A percentile compares a stretch with the other conserved stretches of the same genome.
These are phyloP conservation scores for Thermothelomyces thermophilus DNA, from an alignment of 2,329 filamentous ascomycete genomes.

Conservation along the genomic window DNA sequence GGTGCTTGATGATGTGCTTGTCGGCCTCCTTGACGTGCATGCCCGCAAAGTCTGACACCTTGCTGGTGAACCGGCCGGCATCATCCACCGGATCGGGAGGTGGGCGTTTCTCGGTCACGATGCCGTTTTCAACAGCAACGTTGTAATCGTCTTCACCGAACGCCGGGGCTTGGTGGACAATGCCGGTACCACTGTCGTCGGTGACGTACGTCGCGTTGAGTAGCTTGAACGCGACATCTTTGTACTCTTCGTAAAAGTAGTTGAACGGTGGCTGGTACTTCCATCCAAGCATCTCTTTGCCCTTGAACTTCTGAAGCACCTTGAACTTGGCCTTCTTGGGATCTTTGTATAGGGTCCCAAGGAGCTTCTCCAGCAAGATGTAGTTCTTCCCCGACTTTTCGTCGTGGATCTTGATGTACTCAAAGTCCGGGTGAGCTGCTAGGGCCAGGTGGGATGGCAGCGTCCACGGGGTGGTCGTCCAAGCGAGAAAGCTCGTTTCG, in stretches of 20 bases:
- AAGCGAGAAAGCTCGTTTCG: slow-evolving; percentile 69
- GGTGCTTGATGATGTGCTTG: slow-evolving; percentile 78
- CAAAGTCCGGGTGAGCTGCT: slow-evolving; percentile 67
- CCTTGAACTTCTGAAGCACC: slow-evolving; percentile 70
- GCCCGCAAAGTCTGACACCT: slow-evolving; percentile 74
- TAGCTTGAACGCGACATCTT: slow-evolving; percentile 75
- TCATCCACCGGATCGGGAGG: slow-evolving; percentile 93
- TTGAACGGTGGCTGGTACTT: slow-evolving; percentile 83
- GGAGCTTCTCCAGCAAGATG: slow-evolving; percentile 73
- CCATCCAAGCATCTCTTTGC: slow-evolving; percentile 80
- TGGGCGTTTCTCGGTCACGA: slow-evolving; percentile 67
- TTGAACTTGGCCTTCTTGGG: slow-evolving; percentile 93
- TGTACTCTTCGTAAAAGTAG: slow-evolving; percentile 86
- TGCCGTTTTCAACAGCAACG: slow-evolving; percentile 66
- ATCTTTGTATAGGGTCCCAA: slow-evolving; percentile 84
- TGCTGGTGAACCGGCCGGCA: slow-evolving; percentile 67
- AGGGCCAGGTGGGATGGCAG: slow-evolving; percentile 70
- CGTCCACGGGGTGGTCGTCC: slow-evolving; percentile 82
- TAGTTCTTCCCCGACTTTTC: slow-evolving; percentile 77
- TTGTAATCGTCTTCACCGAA: slow-evolving; percentile 97
- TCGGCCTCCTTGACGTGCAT: slow-evolving; percentile 89
- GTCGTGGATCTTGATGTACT: slow-evolving; percentile 80
- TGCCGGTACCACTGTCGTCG: slow-evolving; percentile 81
- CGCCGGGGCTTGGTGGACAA: slow-evolving; percentile 88
- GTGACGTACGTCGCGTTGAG: slow-evolving; percentile 82